These are phyloP conservation scores for Corynespora cassiicola DNA, from an alignment of 2,329 filamentous ascomycete genomes.

Conservation along the genomic window DNA sequence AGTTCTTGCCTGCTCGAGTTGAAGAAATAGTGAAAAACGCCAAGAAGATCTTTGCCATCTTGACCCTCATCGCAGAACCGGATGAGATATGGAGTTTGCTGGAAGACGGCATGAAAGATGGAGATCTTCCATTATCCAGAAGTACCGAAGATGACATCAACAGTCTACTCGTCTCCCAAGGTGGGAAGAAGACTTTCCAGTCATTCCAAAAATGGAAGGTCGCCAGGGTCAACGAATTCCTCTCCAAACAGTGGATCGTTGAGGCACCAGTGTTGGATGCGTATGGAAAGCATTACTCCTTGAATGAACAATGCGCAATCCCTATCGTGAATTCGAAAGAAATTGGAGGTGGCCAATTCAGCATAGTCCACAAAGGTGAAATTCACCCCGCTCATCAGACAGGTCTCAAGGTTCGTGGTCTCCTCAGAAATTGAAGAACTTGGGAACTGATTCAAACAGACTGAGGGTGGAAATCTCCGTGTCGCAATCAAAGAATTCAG, in stretches of 20 bases:
- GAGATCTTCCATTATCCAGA: constrained; percentile 6
- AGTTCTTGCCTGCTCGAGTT: not conserved
- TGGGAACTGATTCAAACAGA: no score
- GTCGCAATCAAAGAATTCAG: constrained; percentile 5
- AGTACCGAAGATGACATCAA: not conserved
- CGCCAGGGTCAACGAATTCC: constrained; percentile 5
- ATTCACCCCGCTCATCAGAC: constrained; percentile 7
- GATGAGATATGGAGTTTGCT: constrained; percentile 6
- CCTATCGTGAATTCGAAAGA: constrained; percentile 7
- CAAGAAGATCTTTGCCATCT: constrained; percentile 12
- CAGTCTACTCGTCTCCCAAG: not conserved
- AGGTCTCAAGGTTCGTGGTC: not conserved
- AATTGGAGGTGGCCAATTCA: not conserved
- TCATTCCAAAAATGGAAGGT: not conserved
- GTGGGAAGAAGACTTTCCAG: constrained; percentile 3
- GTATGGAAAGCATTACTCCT: constrained; percentile 1
- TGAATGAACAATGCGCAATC: constrained; percentile 6
- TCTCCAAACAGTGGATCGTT: constrained; percentile 13
- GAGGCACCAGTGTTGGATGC: constrained; percentile 11
- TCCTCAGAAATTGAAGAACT: no score
- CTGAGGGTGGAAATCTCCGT: no score
- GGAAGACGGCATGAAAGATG: constrained; percentile 6
- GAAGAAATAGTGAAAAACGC: constrained; percentile 3
- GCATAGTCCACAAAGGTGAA: constrained; percentile 1
- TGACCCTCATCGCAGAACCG: constrained; percentile 5